Evolutionary conservation across 192 early-diverging fungal genomes (phyloP).

Genomic region (Coemansia sp.): DNA sequence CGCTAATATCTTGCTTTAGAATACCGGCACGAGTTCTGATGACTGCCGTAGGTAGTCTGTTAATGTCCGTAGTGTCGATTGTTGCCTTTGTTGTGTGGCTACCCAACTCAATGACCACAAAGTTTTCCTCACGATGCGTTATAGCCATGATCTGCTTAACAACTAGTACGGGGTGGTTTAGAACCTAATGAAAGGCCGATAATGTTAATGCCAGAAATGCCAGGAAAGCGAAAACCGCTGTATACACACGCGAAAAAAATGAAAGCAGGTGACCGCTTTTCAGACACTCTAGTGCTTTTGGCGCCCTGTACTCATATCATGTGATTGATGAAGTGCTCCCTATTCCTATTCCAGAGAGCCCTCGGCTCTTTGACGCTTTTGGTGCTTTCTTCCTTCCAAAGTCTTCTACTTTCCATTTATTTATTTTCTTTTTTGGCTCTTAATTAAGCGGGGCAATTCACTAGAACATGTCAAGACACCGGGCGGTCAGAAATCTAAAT

Average conservation of each 20-base stretch:
- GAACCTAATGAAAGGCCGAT: background rate
- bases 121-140: slow-evolving; percentile 68
- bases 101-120: slow-evolving; percentile 86
- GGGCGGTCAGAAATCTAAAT: slow-evolving; percentile 45
- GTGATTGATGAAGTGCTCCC: background rate
- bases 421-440: background rate
- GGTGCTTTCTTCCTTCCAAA: background rate
- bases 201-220: background rate
- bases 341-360: too few relatives aligned
- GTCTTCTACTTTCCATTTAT: slow-evolving; percentile 1
- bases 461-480: slow-evolving; percentile 46
- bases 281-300: background rate
- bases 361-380: too few relatives aligned
- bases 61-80: slow-evolving; percentile 71
- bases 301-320: background rate
- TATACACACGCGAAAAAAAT: background rate
- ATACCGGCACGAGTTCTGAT: slow-evolving; percentile 39
- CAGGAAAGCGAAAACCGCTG: background rate
- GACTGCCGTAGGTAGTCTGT: slow-evolving; percentile 64
- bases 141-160: slow-evolving; percentile 21
- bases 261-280: background rate
- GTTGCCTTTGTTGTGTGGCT: slow-evolving; percentile 75
- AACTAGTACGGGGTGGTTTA: background rate
- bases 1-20: slow-evolving; percentile 12
- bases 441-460: background rate